Evolutionary conservation across 768 basidiomycete genomes (phyloP).

Genomic region (Fomitopsis serialis): DNA sequence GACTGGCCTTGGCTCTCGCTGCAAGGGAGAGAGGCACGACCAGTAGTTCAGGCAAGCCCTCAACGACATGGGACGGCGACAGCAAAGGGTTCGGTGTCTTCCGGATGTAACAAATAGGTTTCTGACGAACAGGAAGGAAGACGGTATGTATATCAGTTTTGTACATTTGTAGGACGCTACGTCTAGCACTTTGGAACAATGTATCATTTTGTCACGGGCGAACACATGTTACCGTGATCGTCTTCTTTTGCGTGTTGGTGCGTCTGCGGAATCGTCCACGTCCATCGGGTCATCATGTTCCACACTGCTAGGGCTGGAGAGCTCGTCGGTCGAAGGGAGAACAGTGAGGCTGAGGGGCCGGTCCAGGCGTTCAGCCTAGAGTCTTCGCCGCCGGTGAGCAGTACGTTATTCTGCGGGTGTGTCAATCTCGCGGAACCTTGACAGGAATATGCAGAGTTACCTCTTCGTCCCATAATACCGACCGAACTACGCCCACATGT

Average conservation of each 20-base stretch:
- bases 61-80: slow-evolving; percentile 64
- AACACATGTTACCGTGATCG: slow-evolving; percentile 6
- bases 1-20: slow-evolving; percentile 81
- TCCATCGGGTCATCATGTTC: slow-evolving; percentile 14
- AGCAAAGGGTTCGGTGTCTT: slow-evolving; percentile 82
- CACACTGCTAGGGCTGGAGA: slow-evolving; percentile 4
- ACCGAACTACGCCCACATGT: slow-evolving; percentile 28
- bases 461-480: slow-evolving; percentile 26
- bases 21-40: slow-evolving; percentile 34
- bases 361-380: slow-evolving; percentile 27
- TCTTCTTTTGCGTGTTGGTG: slow-evolving; percentile 14
- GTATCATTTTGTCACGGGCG: too few species aligned
- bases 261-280: slow-evolving; percentile 19
- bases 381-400: slow-evolving; percentile 32
- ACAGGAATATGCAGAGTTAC: slow-evolving; percentile 8
- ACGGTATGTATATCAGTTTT: background rate
- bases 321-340: background rate
- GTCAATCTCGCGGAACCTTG: background rate
- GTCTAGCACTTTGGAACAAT: background rate
- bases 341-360: slow-evolving; percentile 9
- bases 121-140: background rate
- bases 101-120: slow-evolving; percentile 62
- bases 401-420: slow-evolving; percentile 22
- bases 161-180: slow-evolving; percentile 1
- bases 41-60: slow-evolving; percentile 1